Conservation (phyloP, 352 stramenopile genomes). For the Globisporangium sylvaticum region DNA sequence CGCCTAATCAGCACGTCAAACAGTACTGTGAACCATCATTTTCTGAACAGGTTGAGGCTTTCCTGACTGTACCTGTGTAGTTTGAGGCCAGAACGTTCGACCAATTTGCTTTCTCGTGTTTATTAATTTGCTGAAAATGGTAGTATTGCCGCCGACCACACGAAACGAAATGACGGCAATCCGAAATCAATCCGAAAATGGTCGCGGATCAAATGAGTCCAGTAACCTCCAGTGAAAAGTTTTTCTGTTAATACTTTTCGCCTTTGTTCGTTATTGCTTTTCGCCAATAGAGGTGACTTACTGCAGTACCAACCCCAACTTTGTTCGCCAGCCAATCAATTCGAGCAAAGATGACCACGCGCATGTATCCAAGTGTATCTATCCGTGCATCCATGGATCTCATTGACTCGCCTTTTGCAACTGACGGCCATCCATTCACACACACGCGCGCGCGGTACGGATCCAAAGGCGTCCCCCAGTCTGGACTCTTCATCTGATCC, state of each 20-base stretch:
- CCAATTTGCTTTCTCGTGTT: not conserved
- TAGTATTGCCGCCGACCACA: too few species aligned
- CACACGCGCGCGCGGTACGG: not conserved
- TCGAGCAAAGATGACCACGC: not conserved
- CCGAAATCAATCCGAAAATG: not conserved
- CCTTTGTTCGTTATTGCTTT: not conserved
- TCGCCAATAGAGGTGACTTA: not conserved
- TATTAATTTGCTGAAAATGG: not conserved
- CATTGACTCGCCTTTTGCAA: too few species aligned
- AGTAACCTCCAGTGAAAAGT: not conserved
- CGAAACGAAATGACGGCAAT: not conserved
- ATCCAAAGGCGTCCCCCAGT: not conserved
- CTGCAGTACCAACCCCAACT: not conserved
- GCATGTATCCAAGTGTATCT: not conserved
- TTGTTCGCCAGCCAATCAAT: not conserved
- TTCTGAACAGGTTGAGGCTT: not conserved
- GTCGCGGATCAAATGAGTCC: not conserved
- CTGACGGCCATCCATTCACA: too few species aligned
- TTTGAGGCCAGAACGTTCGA: not conserved
- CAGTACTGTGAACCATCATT: not conserved
- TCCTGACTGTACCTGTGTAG: not conserved
- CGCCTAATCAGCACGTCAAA: not conserved
- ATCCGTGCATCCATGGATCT: not conserved
- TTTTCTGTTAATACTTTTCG: not conserved
- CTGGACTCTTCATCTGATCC: not conserved